Conservation (phyloP, 129 eudicot species). For the Saposhnikovia divaricata region DNA sequence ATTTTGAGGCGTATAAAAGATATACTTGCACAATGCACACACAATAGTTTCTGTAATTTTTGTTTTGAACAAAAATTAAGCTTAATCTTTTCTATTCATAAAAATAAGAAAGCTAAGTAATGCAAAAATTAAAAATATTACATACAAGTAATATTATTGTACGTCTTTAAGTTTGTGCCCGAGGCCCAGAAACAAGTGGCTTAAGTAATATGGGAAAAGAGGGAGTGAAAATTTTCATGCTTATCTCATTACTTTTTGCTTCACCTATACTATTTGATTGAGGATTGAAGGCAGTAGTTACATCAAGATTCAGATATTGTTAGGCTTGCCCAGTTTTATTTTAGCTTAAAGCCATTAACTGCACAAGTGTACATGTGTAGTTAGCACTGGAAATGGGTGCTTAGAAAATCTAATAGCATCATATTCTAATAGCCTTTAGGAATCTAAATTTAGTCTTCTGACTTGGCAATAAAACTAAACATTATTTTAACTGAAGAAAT, state of each 20-base stretch:
- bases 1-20: neutral
- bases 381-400: neutral
- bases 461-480: neutral
- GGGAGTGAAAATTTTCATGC: neutral
- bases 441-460: neutral
- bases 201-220: neutral
- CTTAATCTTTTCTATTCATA: neutral
- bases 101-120: neutral
- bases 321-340: neutral
- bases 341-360: neutral
- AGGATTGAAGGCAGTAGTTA: neutral
- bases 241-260: neutral
- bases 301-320: neutral
- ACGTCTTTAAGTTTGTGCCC: neutral
- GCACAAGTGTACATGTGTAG: neutral
- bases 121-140: constrained; percentile 1
- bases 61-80: neutral
- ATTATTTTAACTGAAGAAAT: constrained; percentile 1
- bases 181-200: neutral
- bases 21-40: neutral
- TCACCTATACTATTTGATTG: neutral
- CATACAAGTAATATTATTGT: neutral
- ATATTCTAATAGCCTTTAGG: neutral
- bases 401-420: neutral
- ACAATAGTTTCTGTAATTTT: neutral